phyloP scores from a whole-genome alignment of 371 early-diverging fungal genomes.

The Rhizomucor miehei region DNA sequence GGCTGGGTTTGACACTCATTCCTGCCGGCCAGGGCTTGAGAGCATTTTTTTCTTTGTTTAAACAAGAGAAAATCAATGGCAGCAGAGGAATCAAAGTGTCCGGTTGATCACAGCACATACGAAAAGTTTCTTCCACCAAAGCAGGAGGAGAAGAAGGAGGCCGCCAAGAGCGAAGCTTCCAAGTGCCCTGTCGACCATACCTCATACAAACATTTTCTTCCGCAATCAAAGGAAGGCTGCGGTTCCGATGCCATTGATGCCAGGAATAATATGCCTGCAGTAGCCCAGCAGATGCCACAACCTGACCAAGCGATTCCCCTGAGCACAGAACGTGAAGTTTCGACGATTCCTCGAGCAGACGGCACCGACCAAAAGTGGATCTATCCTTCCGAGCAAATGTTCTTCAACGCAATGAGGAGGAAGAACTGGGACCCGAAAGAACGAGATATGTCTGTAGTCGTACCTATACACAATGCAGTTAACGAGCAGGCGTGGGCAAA shows the following conservation, averaged over 20 bases:
- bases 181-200: slow-evolving; percentile 40
- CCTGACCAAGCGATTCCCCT: slow-evolving; percentile 56
- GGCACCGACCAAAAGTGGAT: slow-evolving; percentile 73
- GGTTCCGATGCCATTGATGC: slow-evolving; percentile 59
- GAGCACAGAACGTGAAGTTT: slow-evolving; percentile 60
- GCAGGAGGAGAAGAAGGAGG: background rate
- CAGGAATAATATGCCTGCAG: slow-evolving; percentile 73
- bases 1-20: no score
- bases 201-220: slow-evolving; percentile 39
- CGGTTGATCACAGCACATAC: background rate
- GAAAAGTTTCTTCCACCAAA: background rate
- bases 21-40: no score
- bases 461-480: slow-evolving; percentile 70
- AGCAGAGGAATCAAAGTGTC: slow-evolving; percentile 1
- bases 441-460: slow-evolving; percentile 51
- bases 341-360: slow-evolving; percentile 70
- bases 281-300: slow-evolving; percentile 59
- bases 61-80: no score
- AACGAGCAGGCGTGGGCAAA: slow-evolving; percentile 93
- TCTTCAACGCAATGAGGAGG: slow-evolving; percentile 89
- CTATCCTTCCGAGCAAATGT: slow-evolving; percentile 96
- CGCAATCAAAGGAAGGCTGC: slow-evolving; percentile 36
- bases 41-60: no score
- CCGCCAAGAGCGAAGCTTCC: background rate
- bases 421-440: slow-evolving; percentile 85